These are phyloP conservation scores for Leavenworthia alabamica DNA, from an alignment of 345 rosid genomes.

Conservation along the genomic window DNA sequence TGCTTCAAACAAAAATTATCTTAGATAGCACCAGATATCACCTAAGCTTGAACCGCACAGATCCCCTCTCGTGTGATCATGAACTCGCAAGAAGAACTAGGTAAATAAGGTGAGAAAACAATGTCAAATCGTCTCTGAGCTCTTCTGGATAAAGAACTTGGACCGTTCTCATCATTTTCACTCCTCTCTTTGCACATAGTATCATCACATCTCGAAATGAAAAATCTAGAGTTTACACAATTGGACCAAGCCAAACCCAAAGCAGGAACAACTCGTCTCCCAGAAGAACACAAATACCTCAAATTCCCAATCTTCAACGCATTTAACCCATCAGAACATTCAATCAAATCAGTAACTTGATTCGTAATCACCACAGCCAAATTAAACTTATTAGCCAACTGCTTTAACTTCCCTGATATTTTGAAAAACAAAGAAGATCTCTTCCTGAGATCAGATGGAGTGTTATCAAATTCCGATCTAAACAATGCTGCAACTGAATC, in stretches of 20 bases:
- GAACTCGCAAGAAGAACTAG: conserved; percentile 51
- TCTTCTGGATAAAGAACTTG: conserved; percentile 19
- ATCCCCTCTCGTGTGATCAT: conserved; percentile 55
- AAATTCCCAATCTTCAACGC: conserved; percentile 68
- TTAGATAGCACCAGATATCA: background rate
- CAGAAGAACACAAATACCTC: conserved; percentile 51
- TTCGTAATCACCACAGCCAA: conserved; percentile 74
- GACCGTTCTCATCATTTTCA: conserved; percentile 9
- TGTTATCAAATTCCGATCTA: conserved; percentile 80
- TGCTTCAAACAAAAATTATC: too few species aligned
- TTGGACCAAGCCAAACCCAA: conserved; percentile 78
- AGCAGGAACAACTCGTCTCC: conserved; percentile 68
- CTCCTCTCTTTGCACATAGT: conserved; percentile 15
- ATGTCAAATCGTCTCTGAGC: conserved; percentile 48
- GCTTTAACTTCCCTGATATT: conserved; percentile 63
- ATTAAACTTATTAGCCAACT: conserved; percentile 51
- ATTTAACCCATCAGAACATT: conserved; percentile 46
- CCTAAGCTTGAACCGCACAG: conserved; percentile 33
- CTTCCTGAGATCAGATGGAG: conserved; percentile 53
- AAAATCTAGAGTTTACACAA: conserved; percentile 78
- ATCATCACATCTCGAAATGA: conserved; percentile 49
- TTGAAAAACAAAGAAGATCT: conserved; percentile 70
- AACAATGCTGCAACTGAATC: conserved; percentile 86
- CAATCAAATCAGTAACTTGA: conserved; percentile 77
- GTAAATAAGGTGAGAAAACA: conserved; percentile 74